Base-by-base conservation (phyloP, 2,329 filamentous ascomycete genomes). In the Pseudonectria foliicola region DNA sequence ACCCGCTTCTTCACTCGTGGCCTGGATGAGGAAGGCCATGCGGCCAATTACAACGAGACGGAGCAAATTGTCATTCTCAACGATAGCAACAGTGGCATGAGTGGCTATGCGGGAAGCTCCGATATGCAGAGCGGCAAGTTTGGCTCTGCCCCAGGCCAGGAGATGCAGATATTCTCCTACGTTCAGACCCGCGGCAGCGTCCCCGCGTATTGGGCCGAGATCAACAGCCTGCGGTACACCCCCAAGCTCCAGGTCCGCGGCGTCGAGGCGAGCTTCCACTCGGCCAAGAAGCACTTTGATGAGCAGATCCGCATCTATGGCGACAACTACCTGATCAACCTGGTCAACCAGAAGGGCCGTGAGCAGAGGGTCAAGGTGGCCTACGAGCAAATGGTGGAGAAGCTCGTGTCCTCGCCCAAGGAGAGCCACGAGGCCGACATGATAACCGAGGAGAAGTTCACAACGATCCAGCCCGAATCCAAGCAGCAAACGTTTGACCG, bases 41-140 rank as follows among this genome's bases (percentile, higher is more conserved):
- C 92, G n/a, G 87, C 92, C 46, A 98, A 98, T 60, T 98, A 90
- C 72, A 98, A 98, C 57, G 92, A 98, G 69, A 96, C 92, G 0
- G 92, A 98, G 58, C 92, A 98, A 58, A 71, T 92, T 24, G 73
- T 95, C 41, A 78, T 98, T 25, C 63, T 96, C 48, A 96, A 96
- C 52, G 92, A 96, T 61, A 74, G 67, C 36, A 72, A 75, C 31
- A 78, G 78, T 38, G 82, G 83, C 1, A 64, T 92, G 28, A 80
- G 85, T 27, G 89, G 88, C 6, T 95, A 85, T 60, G 82, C 82
- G 32, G 84, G 85, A 34, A 83, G 82, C 49, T 71, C 75, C 39
- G 79, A 83, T 13, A 83, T 85, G 67, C 77, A 85, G 52, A 88
- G 85, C 55, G 82, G 80, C 42, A 82, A 82, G 55, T 66, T 75